Evolutionary conservation across 306 rosid genomes (phyloP).

Genomic region (Gillenia trifoliata): DNA sequence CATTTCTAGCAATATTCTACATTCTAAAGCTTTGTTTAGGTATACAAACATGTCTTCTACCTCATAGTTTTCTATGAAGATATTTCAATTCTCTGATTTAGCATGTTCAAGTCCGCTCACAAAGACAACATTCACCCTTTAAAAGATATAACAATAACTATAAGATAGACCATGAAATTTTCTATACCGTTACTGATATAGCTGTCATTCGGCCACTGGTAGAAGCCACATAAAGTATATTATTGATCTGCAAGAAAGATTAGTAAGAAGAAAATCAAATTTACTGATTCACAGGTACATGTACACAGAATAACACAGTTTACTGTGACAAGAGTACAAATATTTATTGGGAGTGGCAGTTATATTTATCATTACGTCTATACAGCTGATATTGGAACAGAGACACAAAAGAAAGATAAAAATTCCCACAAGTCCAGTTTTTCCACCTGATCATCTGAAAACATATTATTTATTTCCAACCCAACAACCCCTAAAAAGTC

Average conservation of each 20-base stretch:
- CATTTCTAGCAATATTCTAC: background rate
- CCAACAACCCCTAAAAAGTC: background rate
- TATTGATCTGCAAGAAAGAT: constrained; percentile 45
- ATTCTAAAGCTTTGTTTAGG: background rate
- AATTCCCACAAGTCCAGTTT: background rate
- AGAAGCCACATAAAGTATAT: constrained; percentile 75
- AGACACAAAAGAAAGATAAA: background rate
- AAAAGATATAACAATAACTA: background rate
- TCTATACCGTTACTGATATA: constrained; percentile 46
- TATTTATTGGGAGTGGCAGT: background rate
- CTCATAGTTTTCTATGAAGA: background rate
- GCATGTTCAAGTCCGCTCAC: background rate
- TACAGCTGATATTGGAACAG: background rate
- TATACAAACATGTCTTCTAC: background rate
- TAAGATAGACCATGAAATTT: background rate
- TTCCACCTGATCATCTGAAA: background rate
- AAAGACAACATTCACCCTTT: background rate
- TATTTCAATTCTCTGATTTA: background rate
- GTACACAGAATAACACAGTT: background rate
- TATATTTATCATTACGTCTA: background rate
- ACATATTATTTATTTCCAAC: background rate
- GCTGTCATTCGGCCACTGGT: constrained; percentile 78
- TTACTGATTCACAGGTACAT: background rate
- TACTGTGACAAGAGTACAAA: too few species aligned
- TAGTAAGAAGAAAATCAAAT: background rate